These are phyloP conservation scores for Lactuca sativa DNA, from an alignment of 129 eudicot species.

Conservation along the genomic window DNA sequence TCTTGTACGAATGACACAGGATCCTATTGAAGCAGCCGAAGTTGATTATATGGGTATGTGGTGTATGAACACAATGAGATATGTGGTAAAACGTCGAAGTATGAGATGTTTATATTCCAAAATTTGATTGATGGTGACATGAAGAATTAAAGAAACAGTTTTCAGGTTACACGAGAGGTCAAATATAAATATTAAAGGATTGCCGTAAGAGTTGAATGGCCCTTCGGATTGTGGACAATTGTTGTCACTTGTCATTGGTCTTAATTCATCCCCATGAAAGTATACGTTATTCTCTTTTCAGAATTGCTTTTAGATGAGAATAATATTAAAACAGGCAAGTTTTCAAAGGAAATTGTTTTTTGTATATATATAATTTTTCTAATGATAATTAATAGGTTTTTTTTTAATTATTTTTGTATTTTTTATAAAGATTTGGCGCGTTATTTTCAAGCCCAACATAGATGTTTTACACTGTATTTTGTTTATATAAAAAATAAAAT, in stretches of 20 bases:
- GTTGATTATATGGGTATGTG: slow-evolving; percentile 6
- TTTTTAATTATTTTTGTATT: too few species aligned
- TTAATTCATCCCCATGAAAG: neutral
- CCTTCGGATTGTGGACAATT: slow-evolving; percentile 5
- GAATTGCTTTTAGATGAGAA: neutral
- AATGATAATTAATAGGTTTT: too few species aligned
- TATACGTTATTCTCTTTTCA: neutral
- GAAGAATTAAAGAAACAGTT: neutral
- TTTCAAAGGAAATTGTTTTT: too few species aligned
- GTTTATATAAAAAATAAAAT: too few species aligned
- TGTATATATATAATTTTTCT: too few species aligned
- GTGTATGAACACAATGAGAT: slow-evolving; percentile 22
- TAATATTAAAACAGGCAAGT: too few species aligned
- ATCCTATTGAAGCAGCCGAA: slow-evolving; percentile 18
- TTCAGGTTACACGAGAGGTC: slow-evolving; percentile 22
- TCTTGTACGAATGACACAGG: neutral
- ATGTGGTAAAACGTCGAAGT: slow-evolving; percentile 39
- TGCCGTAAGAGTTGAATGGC: slow-evolving; percentile 32
- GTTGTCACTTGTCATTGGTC: neutral
- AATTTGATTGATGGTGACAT: slow-evolving; percentile 16
- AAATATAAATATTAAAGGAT: slow-evolving; percentile 16
- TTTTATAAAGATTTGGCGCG: too few species aligned
- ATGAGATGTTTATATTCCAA: neutral
- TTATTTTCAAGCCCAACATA: too few species aligned
- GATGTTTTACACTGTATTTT: too few species aligned